Percentiles rank a stretch among this genome's conserved stretches.
Conservation (phyloP, 345 rosid species). For the Excoecaria agallocha region DNA sequence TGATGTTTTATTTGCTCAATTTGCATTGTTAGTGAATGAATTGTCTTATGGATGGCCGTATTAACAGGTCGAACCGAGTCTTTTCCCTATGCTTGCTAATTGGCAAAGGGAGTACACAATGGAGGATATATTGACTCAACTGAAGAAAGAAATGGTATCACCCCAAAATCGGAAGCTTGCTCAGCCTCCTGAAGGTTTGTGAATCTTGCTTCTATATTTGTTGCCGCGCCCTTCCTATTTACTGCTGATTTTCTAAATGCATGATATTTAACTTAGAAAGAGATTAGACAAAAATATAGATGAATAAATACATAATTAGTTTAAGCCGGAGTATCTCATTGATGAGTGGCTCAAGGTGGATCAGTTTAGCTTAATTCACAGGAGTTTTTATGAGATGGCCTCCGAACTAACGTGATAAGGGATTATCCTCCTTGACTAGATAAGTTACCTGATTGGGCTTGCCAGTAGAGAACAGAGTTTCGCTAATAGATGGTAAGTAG, state of each 20-base stretch:
- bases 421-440: not conserved
- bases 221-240: not conserved
- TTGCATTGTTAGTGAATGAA: not conserved
- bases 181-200: constrained; percentile 82
- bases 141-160: constrained; percentile 81
- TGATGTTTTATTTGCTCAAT: constrained; percentile 4
- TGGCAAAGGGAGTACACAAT: constrained; percentile 72
- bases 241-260: not conserved
- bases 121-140: constrained; percentile 66
- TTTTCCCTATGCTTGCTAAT: constrained; percentile 65
- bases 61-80: constrained; percentile 65
- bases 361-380: not conserved
- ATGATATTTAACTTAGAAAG: not conserved
- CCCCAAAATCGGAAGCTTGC: constrained; percentile 73
- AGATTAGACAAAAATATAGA: no score
- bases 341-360: not conserved
- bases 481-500: not conserved
- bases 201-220: not conserved
- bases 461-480: not conserved
- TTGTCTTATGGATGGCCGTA: constrained; percentile 16
- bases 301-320: not conserved
- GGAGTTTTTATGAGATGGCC: not conserved
- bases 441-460: not conserved
- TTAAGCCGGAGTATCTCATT: not conserved
- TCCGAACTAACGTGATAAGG: not conserved